These are phyloP conservation scores for Termitomyces sp. DNA, from an alignment of 768 basidiomycete genomes.

Conservation along the genomic window DNA sequence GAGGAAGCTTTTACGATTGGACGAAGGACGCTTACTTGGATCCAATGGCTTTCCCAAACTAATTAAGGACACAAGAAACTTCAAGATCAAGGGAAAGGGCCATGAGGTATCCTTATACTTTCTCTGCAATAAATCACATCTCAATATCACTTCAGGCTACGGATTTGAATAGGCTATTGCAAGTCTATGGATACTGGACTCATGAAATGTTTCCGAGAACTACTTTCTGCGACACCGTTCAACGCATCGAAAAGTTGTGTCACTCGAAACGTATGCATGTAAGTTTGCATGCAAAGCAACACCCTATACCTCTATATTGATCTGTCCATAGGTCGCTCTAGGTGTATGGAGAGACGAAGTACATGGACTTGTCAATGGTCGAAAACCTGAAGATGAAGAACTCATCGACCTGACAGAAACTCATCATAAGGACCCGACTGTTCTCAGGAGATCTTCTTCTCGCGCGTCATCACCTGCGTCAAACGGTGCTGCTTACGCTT, in stretches of 20 bases:
- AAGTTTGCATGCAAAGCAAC: background rate
- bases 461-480: slow-evolving; percentile 16
- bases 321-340: slow-evolving; percentile 47
- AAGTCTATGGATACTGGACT: slow-evolving; percentile 91
- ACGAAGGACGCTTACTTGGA: slow-evolving; percentile 71
- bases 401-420: slow-evolving; percentile 19
- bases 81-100: slow-evolving; percentile 84
- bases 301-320: background rate
- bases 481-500: slow-evolving; percentile 22
- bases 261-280: slow-evolving; percentile 86
- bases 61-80: slow-evolving; percentile 68
- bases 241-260: slow-evolving; percentile 83
- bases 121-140: background rate
- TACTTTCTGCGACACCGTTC: slow-evolving; percentile 81
- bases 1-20: slow-evolving; percentile 53
- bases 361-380: slow-evolving; percentile 24
- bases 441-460: slow-evolving; percentile 9
- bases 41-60: slow-evolving; percentile 76
- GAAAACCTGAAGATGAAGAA: slow-evolving; percentile 15
- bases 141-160: slow-evolving; percentile 41
- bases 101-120: slow-evolving; percentile 60
- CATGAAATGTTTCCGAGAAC: slow-evolving; percentile 89
- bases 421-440: slow-evolving; percentile 16
- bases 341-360: slow-evolving; percentile 78
- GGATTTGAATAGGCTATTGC: slow-evolving; percentile 77